phyloP scores from a whole-genome alignment of 805 yeast genomes.

The Saturnispora sanitii region DNA sequence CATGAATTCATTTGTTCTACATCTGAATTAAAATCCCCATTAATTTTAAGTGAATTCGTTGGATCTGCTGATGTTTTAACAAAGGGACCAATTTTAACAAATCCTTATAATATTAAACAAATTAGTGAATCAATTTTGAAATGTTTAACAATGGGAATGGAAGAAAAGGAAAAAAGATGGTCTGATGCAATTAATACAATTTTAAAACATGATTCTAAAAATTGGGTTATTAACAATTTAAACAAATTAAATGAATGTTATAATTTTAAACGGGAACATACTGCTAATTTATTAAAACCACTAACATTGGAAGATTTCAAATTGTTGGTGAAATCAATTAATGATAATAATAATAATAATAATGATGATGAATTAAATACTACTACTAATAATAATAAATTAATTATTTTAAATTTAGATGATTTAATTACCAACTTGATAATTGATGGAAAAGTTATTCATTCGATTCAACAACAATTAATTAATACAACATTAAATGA shows the following conservation, averaged over 20 bases:
- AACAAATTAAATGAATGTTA: constrained; percentile 41
- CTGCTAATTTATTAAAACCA: constrained; percentile 17
- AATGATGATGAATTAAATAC: too few relatives aligned
- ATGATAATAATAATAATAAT: constrained; percentile 16
- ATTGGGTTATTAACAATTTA: constrained; percentile 61
- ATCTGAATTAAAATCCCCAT: constrained; percentile 60
- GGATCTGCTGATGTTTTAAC: constrained; percentile 80
- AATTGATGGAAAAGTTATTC: constrained; percentile 29
- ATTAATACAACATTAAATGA: constrained; percentile 49
- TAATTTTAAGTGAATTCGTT: constrained; percentile 84
- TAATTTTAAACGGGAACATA: constrained; percentile 27
- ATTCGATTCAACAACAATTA: constrained; percentile 52
- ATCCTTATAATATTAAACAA: constrained; percentile 80
- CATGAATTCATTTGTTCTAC: constrained; percentile 86
- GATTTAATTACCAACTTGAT: constrained; percentile 28
- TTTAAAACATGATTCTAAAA: constrained; percentile 53
- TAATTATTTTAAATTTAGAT: constrained; percentile 46
- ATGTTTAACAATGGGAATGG: constrained; percentile 55
- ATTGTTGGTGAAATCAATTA: constrained; percentile 22
- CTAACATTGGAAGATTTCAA: constrained; percentile 29
- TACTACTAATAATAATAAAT: too few relatives aligned
- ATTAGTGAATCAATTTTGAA: constrained; percentile 52
- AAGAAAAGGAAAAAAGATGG: constrained; percentile 60
- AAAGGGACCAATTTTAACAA: constrained; percentile 64
- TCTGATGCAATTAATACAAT: constrained; percentile 47